Evolutionary conservation across 768 basidiomycete species (phyloP).

Genomic region (Agrocybe chaxingu): DNA sequence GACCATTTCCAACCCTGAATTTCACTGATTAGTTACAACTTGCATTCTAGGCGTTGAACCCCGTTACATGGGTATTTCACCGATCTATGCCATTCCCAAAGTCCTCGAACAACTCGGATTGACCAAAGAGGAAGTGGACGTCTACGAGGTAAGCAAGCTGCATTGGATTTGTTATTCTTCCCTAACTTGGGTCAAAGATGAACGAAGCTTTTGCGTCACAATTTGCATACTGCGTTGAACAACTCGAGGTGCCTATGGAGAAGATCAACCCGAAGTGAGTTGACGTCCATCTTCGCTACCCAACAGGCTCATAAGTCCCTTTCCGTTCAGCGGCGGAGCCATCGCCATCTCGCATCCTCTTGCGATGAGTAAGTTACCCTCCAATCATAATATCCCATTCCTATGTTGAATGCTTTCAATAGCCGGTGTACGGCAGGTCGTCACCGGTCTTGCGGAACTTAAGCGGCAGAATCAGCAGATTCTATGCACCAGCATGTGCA

Average conservation of each 20-base stretch:
- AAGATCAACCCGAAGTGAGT: slow-evolving; percentile 85
- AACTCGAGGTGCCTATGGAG: slow-evolving; percentile 69
- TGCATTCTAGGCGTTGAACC: slow-evolving; percentile 64
- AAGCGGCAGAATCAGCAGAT: slow-evolving; percentile 64
- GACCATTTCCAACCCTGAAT: neutral
- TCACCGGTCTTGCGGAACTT: slow-evolving; percentile 83
- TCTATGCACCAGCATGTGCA: slow-evolving; percentile 75
- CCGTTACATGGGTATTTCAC: slow-evolving; percentile 74
- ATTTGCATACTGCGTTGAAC: slow-evolving; percentile 88
- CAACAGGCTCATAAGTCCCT: neutral
- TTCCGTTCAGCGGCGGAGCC: slow-evolving; percentile 68
- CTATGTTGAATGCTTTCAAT: slow-evolving; percentile 9
- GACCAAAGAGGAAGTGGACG: slow-evolving; percentile 67
- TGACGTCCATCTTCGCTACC: neutral
- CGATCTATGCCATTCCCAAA: slow-evolving; percentile 70
- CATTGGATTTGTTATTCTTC: neutral
- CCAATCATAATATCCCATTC: neutral
- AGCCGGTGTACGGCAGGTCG: slow-evolving; percentile 86
- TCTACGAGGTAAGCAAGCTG: slow-evolving; percentile 57
- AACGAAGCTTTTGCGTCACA: slow-evolving; percentile 94
- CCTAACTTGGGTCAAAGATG: slow-evolving; percentile 42
- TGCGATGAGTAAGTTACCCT: slow-evolving; percentile 68
- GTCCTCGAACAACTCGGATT: slow-evolving; percentile 60
- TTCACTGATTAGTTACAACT: neutral
- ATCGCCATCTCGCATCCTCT: slow-evolving; percentile 82